A percentile compares a stretch with the other conserved stretches of the same genome.
These are phyloP conservation scores for Leccinellum luteum DNA, from an alignment of 768 basidiomycete species.

Conservation along the genomic window DNA sequence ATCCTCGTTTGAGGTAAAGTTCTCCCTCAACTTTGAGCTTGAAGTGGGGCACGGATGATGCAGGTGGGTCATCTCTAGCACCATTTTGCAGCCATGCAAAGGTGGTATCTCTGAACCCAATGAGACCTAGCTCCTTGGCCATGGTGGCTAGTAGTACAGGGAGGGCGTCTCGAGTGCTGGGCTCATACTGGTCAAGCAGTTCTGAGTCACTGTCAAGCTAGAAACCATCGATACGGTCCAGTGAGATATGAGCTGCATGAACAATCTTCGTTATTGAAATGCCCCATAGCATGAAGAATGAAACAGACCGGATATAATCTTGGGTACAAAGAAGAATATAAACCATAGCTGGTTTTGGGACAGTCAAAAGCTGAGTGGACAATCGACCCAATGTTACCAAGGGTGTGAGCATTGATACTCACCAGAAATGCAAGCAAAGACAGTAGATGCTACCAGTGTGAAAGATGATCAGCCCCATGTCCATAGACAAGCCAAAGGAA, in stretches of 20 bases:
- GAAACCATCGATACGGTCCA: neutral
- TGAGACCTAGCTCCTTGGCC: neutral
- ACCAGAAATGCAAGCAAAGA: slow-evolving; percentile 3
- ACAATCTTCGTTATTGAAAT: neutral
- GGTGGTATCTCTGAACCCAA: neutral
- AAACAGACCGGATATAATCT: neutral
- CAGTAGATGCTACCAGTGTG: neutral
- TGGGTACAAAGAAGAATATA: neutral
- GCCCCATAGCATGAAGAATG: neutral
- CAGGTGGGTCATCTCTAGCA: neutral
- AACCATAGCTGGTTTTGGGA: neutral
- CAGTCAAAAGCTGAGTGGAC: neutral
- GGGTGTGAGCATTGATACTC: neutral
- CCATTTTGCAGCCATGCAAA: neutral
- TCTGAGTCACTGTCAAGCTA: neutral
- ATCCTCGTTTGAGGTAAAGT: neutral
- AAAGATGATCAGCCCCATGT: neutral
- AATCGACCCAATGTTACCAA: neutral
- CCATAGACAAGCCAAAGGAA: too few relatives aligned
- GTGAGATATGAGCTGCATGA: neutral
- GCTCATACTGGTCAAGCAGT: neutral
- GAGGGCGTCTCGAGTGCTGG: neutral
- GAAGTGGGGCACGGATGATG: neutral
- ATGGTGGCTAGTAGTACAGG: neutral
- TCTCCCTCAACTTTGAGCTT: neutral